Percentiles rank a stretch among this genome's conserved stretches.
These are phyloP conservation scores for Botrytis cinerea DNA, from an alignment of 2,329 filamentous ascomycete species.

Conservation along the genomic window DNA sequence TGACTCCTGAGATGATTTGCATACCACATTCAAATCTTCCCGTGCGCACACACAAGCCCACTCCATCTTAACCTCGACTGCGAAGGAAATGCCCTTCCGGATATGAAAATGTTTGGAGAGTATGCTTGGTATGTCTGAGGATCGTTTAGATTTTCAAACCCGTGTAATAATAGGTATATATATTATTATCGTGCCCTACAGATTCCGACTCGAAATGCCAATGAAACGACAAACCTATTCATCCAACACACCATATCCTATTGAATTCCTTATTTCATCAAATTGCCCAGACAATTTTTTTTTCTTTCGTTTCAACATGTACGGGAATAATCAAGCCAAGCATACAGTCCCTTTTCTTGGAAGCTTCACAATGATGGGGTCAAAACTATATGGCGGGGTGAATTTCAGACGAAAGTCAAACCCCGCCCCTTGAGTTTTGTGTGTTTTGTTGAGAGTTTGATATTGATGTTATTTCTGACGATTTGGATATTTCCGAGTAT, in stretches of 20 bases:
- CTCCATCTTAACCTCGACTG: not conserved
- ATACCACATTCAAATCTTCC: not conserved
- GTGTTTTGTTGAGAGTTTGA: conserved; percentile 9
- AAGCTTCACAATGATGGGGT: conserved; percentile 4
- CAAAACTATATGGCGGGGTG: not conserved
- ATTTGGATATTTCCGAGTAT: not conserved
- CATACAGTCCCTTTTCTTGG: not conserved
- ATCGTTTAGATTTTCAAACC: not conserved
- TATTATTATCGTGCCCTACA: not conserved
- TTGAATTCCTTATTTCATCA: too few species aligned
- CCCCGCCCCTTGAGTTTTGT: not conserved
- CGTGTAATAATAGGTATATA: not conserved
- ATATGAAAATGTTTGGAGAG: not conserved
- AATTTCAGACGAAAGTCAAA: not conserved
- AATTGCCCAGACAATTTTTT: not conserved
- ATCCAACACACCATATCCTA: not conserved
- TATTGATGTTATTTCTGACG: not conserved
- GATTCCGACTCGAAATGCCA: not conserved
- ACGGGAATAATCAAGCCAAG: not conserved
- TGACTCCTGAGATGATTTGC: not conserved
- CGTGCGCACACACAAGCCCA: not conserved
- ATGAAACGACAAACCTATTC: not conserved
- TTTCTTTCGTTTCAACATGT: not conserved
- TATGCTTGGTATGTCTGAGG: not conserved
- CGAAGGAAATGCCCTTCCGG: not conserved